phyloP scores from a whole-genome alignment of 805 yeast genomes.

The Starmerella powellii region DNA sequence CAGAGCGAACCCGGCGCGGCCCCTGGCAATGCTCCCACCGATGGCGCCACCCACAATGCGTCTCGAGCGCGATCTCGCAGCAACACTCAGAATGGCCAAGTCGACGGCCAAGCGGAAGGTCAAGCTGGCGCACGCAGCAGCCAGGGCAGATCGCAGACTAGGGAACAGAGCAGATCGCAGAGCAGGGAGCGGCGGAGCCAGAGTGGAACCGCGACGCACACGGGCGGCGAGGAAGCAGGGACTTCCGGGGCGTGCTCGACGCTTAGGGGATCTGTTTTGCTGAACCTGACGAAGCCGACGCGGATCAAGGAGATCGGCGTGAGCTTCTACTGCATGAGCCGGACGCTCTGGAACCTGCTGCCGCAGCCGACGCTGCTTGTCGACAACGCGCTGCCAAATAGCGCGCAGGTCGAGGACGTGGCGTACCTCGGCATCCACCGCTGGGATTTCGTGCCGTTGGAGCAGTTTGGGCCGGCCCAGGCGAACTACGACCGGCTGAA shows the following conservation, averaged over 20 bases:
- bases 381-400: slow-evolving; percentile 23
- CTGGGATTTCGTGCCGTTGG: slow-evolving; percentile 29
- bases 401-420: slow-evolving; percentile 27
- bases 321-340: slow-evolving; percentile 51
- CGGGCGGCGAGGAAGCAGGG: background rate
- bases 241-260: slow-evolving; percentile 33
- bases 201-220: no score
- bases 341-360: slow-evolving; percentile 86
- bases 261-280: slow-evolving; percentile 62
- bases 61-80: no score
- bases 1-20: no score
- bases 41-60: no score
- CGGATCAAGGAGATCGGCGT: slow-evolving; percentile 57
- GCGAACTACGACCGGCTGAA: slow-evolving; percentile 10
- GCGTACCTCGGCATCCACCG: slow-evolving; percentile 26
- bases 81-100: no score
- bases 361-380: slow-evolving; percentile 23
- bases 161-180: no score
- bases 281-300: slow-evolving; percentile 60
- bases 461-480: slow-evolving; percentile 20
- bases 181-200: no score
- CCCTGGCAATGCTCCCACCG: no score
- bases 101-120: no score
- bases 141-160: no score
- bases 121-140: no score